These are phyloP conservation scores for Yarrowia keelungensis DNA, from an alignment of 805 yeast species.

Conservation along the genomic window DNA sequence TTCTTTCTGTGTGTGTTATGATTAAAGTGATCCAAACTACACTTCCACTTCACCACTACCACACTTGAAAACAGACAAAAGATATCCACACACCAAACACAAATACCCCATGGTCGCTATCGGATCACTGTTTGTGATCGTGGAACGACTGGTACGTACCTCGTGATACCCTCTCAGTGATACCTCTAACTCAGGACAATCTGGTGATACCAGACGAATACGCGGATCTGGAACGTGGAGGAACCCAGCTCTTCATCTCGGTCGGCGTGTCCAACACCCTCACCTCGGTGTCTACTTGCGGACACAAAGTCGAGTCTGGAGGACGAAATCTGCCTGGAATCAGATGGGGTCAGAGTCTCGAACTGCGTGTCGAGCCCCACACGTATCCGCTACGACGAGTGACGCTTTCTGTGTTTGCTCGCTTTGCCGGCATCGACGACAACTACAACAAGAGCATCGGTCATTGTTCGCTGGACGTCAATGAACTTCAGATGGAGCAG, in stretches of 20 bases:
- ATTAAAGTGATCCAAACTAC: no score
- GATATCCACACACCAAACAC: background rate
- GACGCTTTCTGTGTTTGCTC: conserved; percentile 27
- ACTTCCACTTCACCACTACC: background rate
- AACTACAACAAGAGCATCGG: conserved; percentile 33
- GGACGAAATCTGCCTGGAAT: conserved; percentile 19
- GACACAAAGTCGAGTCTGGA: background rate
- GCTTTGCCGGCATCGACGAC: conserved; percentile 13
- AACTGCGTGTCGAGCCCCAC: conserved; percentile 17
- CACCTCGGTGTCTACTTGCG: conserved; percentile 8
- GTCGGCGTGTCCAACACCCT: conserved; percentile 29
- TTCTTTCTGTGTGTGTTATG: no score
- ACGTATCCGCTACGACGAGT: conserved; percentile 12
- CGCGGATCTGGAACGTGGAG: background rate
- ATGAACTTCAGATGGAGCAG: conserved; percentile 12
- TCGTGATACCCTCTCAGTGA: background rate
- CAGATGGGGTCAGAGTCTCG: conserved; percentile 22
- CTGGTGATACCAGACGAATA: conserved; percentile 25
- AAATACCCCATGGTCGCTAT: conserved; percentile 5
- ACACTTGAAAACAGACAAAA: background rate
- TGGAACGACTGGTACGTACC: conserved; percentile 9
- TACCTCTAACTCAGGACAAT: conserved; percentile 31
- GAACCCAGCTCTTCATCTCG: conserved; percentile 21
- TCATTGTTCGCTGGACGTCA: conserved; percentile 22
- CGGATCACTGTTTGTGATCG: conserved; percentile 20